Percentiles rank a stretch among this genome's conserved stretches.
Conservation (phyloP, 345 rosid species). For the Salix arbutifolia region DNA sequence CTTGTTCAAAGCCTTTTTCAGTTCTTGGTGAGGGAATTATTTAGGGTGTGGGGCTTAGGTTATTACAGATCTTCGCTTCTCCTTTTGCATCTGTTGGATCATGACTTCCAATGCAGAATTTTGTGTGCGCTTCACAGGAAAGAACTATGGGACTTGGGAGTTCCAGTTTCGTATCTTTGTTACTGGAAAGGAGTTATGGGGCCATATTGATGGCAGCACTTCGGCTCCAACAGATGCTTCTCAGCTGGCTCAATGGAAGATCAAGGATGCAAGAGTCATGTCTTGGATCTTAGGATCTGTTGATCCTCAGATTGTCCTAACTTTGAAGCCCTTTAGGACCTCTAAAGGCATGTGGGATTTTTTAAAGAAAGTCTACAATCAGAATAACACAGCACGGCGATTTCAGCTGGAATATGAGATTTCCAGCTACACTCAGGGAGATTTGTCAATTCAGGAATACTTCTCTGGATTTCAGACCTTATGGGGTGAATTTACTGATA, state of each 20-base stretch:
- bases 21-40: no score
- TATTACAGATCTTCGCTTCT: no score
- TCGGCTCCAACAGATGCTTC: neutral
- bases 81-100: no score
- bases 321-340: neutral
- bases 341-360: neutral
- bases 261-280: constrained; percentile 13
- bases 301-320: neutral
- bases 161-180: constrained; percentile 13
- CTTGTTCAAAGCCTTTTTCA: no score
- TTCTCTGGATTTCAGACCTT: constrained; percentile 7
- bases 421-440: neutral
- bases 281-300: neutral
- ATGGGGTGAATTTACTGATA: neutral
- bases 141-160: constrained; percentile 11
- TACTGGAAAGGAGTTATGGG: constrained; percentile 2
- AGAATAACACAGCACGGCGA: neutral
- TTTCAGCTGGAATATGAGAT: constrained; percentile 15
- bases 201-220: neutral
- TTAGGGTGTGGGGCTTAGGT: no score
- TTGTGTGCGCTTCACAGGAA: neutral
- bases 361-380: constrained; percentile 1
- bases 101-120: no score
- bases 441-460: neutral
- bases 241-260: neutral